phyloP scores from a whole-genome alignment of 495 filamentous ascomycete genomes.

The Aspergillus leporis region DNA sequence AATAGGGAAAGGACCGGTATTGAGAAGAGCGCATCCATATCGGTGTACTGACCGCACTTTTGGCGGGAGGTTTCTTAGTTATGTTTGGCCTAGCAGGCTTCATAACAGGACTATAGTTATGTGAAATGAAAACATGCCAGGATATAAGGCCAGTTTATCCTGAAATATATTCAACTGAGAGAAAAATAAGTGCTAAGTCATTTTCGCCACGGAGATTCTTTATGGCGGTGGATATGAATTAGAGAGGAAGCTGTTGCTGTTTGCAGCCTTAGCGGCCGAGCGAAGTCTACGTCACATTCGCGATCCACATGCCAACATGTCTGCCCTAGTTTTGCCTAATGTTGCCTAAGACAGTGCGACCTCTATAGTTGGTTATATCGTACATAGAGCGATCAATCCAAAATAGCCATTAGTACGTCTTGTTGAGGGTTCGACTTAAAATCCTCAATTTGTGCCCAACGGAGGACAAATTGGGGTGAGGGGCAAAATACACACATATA shows the following conservation, averaged over 20 bases:
- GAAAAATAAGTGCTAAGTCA: not conserved
- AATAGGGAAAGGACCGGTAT: conserved; percentile 69
- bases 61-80: conserved; percentile 5
- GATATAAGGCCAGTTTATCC: not conserved
- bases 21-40: conserved; percentile 65
- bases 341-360: conserved; percentile 2
- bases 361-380: not conserved
- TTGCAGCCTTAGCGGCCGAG: no score
- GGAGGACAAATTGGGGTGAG: no score
- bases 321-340: not conserved
- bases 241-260: no score
- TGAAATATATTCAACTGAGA: not conserved
- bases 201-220: no score
- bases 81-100: not conserved
- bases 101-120: not conserved
- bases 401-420: not conserved
- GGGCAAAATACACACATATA: not conserved
- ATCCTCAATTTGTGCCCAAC: no score
- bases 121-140: no score
- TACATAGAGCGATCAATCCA: not conserved
- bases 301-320: conserved; percentile 4
- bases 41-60: not conserved
- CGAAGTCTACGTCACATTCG: not conserved
- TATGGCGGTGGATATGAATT: no score
- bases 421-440: no score